A percentile compares a stretch with the other conserved stretches of the same genome.
Conservation (phyloP, 352 stramenopile genomes). For the Pythium folliculosum region DNA sequence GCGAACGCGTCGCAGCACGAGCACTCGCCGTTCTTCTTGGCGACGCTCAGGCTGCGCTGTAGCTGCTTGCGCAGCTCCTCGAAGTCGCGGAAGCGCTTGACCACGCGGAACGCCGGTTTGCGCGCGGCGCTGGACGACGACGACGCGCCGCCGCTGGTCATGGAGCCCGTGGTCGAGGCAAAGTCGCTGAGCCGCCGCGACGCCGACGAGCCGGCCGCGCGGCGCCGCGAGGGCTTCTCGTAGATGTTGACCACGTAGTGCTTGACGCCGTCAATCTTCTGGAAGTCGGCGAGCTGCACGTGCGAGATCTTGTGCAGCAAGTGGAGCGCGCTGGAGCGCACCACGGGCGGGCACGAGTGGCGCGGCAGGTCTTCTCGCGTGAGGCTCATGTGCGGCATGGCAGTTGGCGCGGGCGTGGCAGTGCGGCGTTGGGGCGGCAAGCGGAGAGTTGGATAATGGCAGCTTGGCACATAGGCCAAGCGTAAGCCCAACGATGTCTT, state of each 20-base stretch:
- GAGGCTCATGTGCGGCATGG: neutral
- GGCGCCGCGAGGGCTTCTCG: slow-evolving; percentile 36
- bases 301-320: slow-evolving; percentile 40
- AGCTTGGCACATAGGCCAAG: neutral
- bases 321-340: slow-evolving; percentile 5
- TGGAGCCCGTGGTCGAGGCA: slow-evolving; percentile 6
- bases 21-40: slow-evolving; percentile 20
- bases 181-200: slow-evolving; percentile 23
- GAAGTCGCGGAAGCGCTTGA: slow-evolving; percentile 29
- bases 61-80: slow-evolving; percentile 31
- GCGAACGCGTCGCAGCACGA: slow-evolving; percentile 28
- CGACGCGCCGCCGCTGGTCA: no score
- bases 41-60: slow-evolving; percentile 7
- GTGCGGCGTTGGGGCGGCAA: neutral
- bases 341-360: slow-evolving; percentile 19
- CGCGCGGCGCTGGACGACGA: neutral
- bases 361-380: neutral
- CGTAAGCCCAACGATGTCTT: neutral
- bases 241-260: slow-evolving; percentile 67
- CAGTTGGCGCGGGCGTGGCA: neutral
- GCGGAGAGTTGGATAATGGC: slow-evolving; percentile 9
- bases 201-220: slow-evolving; percentile 4
- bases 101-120: slow-evolving; percentile 23
- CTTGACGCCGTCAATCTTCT: slow-evolving; percentile 43
- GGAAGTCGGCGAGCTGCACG: slow-evolving; percentile 48